Conservation (phyloP, 768 basidiomycete genomes). For the Albatrellus ellisii region DNA sequence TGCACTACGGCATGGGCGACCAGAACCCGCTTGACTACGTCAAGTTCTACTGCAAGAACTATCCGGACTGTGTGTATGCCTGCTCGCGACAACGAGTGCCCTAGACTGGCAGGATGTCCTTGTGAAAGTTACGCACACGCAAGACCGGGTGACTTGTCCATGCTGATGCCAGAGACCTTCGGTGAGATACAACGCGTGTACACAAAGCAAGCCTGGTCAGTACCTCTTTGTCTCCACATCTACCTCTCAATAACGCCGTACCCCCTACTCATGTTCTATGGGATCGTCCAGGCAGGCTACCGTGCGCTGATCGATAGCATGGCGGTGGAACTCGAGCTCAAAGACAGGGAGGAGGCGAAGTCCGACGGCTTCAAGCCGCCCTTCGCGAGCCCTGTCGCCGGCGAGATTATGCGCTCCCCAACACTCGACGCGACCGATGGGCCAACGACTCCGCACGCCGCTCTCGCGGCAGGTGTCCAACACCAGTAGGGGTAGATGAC, state of each 20-base stretch:
- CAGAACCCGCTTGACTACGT: conserved; percentile 56
- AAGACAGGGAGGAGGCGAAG: too few species aligned
- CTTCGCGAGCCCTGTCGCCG: too few species aligned
- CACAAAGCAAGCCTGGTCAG: conserved; percentile 42
- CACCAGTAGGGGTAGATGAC: too few species aligned
- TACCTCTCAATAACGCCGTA: background rate
- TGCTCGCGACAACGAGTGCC: background rate
- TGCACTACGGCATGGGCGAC: conserved; percentile 72
- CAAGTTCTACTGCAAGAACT: conserved; percentile 61
- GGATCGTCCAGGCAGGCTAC: conserved; percentile 59
- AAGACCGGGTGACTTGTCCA: conserved; percentile 45
- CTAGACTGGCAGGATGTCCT: background rate
- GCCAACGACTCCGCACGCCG: too few species aligned
- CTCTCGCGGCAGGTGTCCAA: too few species aligned
- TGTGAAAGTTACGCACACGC: conserved; percentile 32
- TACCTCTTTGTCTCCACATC: conserved; percentile 17
- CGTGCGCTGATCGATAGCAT: conserved; percentile 29
- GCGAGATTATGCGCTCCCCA: too few species aligned
- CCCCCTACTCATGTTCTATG: conserved; percentile 39
- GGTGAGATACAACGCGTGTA: conserved; percentile 60
- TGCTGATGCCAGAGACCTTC: conserved; percentile 49
- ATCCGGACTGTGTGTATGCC: conserved; percentile 33
- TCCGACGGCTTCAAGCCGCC: too few species aligned
- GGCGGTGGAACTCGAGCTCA: conserved; percentile 29
- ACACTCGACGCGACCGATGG: too few species aligned